Base-by-base conservation (phyloP, 768 basidiomycete species). In the Lactarius hengduanensis region DNA sequence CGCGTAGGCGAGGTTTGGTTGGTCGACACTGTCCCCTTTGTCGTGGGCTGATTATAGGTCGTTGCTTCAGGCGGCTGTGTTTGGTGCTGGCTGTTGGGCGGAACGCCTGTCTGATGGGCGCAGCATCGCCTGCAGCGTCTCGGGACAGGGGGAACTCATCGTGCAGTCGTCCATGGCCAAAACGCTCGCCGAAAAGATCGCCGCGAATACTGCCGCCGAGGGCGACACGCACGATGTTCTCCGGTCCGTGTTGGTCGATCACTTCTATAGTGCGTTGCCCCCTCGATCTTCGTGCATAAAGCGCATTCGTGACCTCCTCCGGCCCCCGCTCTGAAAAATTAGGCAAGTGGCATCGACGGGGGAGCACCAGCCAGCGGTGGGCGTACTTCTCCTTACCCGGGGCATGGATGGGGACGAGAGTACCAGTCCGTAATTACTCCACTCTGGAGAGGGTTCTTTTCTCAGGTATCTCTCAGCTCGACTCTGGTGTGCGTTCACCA, bases 401-500 rank as follows among this genome's bases (percentile, higher is more conserved):
- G 80, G 81, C 53, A 70, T 61, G 13, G 77, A 77, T 9, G 76
- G 72, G 71, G 3, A 73, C 72, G 18, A 40, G 56, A 26, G 40
- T 62, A 22, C 38, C 50, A 28, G 62, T 69, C 8, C 34, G 70
- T 69, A 34, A 28, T 47, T 7, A 16, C 40, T 56, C 50, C 28
- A 2, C 56, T 45, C 13, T 32, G 53, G 59, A 4, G 59, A 7
- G n/a, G 22, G 13, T 30, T 36, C 20, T 30, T 22, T 45, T 30
- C 47, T 59, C 32, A 60, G 32, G 20, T 26, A 26, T 18, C 1
- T 45, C 56, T 32, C 55, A 90, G 91, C 82, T 36, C 84, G 89
- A 40, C 76, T 92, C 43, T 93, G 90, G 89, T 92, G 91, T 72
- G 90, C 86, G 47, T 94, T 93, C 76, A 93, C 92, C 8, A 88